Evolutionary conservation across 2,329 filamentous ascomycete species (phyloP), one percentile per base, ranked within the genome.

Genomic region (Aspergillus oerlinghausenensis): DNA sequence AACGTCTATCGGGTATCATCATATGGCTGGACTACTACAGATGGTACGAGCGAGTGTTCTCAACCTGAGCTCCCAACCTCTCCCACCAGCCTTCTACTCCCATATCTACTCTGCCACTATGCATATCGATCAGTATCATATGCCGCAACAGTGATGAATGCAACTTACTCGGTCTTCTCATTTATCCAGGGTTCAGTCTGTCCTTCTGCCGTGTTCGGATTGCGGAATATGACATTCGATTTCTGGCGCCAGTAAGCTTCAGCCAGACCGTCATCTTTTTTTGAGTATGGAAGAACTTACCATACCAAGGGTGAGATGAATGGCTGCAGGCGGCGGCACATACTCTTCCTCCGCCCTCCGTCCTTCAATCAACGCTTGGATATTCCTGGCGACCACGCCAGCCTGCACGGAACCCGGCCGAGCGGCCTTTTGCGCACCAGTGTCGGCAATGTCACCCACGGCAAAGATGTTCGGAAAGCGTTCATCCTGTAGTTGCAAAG

Each of bases 221-320:
- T 73, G 9, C 72, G 67, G 63, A 75, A 74, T 9, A 73, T 61
- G 21, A 74, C 64, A 50, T 75, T 74, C 21, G 70, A 63, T 67
- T 70, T 71, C 73, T 74, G 35, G 3, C 3, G 32, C 1, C 3
- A 23, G 21, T 64, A 42, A 64, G 55, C 28, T 48, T 48, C 43
- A 35, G 14, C 4, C 32, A 17, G 14, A 5, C 14, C 11, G 23
- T 2, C 14, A 5, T 17, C 4, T 40, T 9, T n/a, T n/a, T 19
- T 19, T 40, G 14, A 45, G 43, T 14, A 2, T 35, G 11, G 8
- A 14, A 65, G 8, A 14, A 65, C 69, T 51, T 56, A 73, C 71
- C 65, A 72, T 63, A 45, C 71, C 71, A 10, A 73, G 57, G 1
- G 70, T 71, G 17, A 73, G 57, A 56, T 73, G 70, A 32, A 73